These are phyloP conservation scores for Ceratobasidium theobromae DNA, from an alignment of 1,284 basidiomycete genomes.

Conservation along the genomic window DNA sequence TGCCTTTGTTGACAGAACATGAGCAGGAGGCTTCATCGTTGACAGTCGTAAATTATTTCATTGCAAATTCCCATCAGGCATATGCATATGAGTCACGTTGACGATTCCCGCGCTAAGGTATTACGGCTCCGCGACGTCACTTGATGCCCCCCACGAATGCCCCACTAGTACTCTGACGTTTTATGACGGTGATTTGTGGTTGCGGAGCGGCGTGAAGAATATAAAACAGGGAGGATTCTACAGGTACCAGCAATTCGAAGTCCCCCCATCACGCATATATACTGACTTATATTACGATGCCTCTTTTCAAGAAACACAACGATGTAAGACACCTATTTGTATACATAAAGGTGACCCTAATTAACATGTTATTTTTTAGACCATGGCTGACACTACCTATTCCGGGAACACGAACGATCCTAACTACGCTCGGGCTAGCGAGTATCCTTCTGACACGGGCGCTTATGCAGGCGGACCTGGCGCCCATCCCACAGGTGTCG, in stretches of 20 bases:
- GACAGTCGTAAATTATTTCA: constrained; percentile 22
- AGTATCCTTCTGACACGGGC: constrained; percentile 1
- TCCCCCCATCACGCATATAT: neutral
- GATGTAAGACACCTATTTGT: neutral
- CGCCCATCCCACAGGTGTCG: constrained; percentile 18
- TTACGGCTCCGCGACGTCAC: constrained; percentile 2
- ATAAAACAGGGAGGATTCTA: no score
- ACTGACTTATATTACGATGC: neutral
- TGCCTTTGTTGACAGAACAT: constrained; percentile 21
- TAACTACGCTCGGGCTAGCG: neutral
- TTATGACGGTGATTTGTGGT: neutral
- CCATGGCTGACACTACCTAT: constrained; percentile 9
- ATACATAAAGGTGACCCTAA: neutral
- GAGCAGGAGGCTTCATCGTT: constrained; percentile 29
- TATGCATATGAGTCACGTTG: neutral
- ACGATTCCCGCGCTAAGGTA: neutral
- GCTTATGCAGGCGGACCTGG: constrained; percentile 1
- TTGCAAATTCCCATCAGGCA: constrained; percentile 8
- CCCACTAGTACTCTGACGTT: constrained; percentile 1
- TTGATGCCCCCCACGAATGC: neutral
- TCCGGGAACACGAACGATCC: neutral
- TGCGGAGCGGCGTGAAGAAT: neutral
- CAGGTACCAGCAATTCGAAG: no score
- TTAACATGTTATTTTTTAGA: neutral
- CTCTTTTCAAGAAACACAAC: constrained; percentile 30